Conservation (phyloP, 2,329 filamentous ascomycete species). For the Neofusicoccum sp. region DNA sequence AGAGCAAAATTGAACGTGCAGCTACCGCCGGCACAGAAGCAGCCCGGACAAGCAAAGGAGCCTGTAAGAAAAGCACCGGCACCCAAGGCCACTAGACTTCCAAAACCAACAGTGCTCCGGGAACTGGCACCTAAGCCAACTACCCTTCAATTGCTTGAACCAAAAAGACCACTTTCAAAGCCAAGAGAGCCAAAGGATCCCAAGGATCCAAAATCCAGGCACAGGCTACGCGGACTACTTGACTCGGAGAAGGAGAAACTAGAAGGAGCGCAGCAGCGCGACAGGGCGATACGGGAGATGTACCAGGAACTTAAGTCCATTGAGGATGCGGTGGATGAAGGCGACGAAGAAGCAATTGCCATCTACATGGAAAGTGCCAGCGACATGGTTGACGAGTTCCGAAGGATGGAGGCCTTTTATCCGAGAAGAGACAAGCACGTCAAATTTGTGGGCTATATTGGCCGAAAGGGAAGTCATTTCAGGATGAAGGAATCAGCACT, state of each 20-base stretch:
- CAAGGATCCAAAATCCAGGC: conserved; percentile 4
- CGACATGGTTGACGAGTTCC: conserved; percentile 59
- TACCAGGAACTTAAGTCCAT: conserved; percentile 47
- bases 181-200: not conserved
- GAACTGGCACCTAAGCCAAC: conserved; percentile 12
- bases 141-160: conserved; percentile 10
- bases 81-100: not conserved
- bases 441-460: conserved; percentile 35
- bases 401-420: conserved; percentile 60
- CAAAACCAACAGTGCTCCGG: not conserved
- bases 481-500: conserved; percentile 14
- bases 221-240: conserved; percentile 13
- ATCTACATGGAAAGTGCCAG: conserved; percentile 61
- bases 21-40: not conserved
- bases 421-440: conserved; percentile 50
- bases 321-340: conserved; percentile 44
- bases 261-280: conserved; percentile 29
- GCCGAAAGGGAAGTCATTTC: conserved; percentile 26
- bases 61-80: not conserved
- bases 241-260: conserved; percentile 13
- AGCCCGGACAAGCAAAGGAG: not conserved
- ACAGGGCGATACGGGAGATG: conserved; percentile 39
- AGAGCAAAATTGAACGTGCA: conserved; percentile 37
- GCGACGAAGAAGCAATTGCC: conserved; percentile 49
- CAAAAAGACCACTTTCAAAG: not conserved